Conservation (phyloP, 257 asterid species). For the Plantago elongata region DNA sequence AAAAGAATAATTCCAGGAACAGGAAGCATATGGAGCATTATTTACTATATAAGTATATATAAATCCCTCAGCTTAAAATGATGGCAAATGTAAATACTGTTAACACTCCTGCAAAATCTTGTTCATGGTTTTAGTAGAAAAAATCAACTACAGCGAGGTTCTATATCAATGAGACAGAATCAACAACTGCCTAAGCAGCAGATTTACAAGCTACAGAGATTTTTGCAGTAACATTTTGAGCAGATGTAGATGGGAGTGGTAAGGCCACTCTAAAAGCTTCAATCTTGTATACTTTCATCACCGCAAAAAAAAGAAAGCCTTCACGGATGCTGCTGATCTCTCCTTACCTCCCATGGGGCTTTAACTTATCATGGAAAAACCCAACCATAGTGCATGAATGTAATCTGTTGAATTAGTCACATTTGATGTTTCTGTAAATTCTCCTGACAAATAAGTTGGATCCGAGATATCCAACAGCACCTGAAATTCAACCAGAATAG, state of each 20-base stretch:
- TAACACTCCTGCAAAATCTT: neutral
- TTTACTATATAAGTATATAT: neutral
- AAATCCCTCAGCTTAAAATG: neutral
- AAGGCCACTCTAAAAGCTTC: constrained; percentile 20
- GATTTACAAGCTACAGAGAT: constrained; percentile 16
- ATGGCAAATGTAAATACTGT: constrained; percentile 1
- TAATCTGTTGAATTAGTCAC: constrained; percentile 46
- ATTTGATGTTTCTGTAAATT: constrained; percentile 92
- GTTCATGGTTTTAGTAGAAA: neutral
- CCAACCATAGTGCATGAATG: constrained; percentile 18
- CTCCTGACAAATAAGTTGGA: constrained; percentile 91
- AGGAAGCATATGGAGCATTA: neutral
- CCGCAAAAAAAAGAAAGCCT: constrained; percentile 25
- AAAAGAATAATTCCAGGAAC: neutral
- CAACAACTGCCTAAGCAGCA: constrained; percentile 8
- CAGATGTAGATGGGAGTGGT: constrained; percentile 8
- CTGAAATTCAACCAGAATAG: constrained; percentile 37
- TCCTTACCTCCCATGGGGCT: constrained; percentile 22
- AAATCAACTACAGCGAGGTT: constrained; percentile 11
- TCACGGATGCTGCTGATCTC: constrained; percentile 21
- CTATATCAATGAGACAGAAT: constrained; percentile 10
- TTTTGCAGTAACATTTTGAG: neutral
- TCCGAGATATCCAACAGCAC: constrained; percentile 93
- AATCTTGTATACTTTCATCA: constrained; percentile 22
- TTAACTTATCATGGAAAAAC: constrained; percentile 24